phyloP scores from a whole-genome alignment of 768 basidiomycete genomes.

The Tulasnella calospora region DNA sequence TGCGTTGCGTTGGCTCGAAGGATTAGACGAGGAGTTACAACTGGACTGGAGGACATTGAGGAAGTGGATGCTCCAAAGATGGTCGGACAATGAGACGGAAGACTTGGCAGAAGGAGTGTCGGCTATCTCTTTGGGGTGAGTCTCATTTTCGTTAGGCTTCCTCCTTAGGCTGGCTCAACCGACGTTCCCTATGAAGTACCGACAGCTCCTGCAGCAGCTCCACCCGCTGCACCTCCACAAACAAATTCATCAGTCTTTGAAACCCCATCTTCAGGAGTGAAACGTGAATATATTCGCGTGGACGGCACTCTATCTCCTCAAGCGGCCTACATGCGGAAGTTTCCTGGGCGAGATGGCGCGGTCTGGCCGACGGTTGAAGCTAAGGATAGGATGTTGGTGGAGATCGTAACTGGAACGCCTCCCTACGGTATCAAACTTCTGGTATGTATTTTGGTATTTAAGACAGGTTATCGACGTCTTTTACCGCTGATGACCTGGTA shows the following conservation, averaged over 20 bases:
- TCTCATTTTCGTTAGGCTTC: neutral
- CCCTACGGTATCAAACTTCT: neutral
- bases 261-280: neutral
- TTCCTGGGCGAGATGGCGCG: neutral
- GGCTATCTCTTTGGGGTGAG: neutral
- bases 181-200: neutral
- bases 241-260: neutral
- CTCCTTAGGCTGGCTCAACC: neutral
- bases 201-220: neutral
- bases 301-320: neutral
- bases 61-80: neutral
- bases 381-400: neutral
- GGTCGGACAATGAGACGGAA: neutral
- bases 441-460: neutral
- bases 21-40: neutral
- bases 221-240: neutral
- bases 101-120: neutral
- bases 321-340: neutral
- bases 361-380: neutral
- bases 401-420: neutral
- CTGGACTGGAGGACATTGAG: neutral
- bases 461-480: too few relatives aligned
- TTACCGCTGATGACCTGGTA: neutral
- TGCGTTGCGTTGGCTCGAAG: neutral
- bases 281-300: neutral